Base-by-base conservation (phyloP, 352 stramenopile genomes). In the Phytophthora megakarya region DNA sequence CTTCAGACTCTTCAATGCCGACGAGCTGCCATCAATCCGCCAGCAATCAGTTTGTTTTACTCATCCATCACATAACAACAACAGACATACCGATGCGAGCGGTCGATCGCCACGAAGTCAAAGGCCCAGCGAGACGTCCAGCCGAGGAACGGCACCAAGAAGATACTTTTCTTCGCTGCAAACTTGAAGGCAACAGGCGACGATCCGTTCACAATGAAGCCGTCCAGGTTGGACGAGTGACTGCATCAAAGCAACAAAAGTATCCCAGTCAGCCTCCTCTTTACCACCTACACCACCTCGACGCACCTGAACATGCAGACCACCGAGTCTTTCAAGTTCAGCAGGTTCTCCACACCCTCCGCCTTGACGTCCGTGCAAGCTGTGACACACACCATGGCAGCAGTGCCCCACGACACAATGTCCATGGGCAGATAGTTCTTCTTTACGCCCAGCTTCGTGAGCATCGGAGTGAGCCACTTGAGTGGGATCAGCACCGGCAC, bases 351-450 rank as follows among this genome's bases (percentile, higher is more conserved):
- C 5, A 54, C 50, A 2, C 83, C 84, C 50, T 92, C 81, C 0
- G 60, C 73, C 33, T 70, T 63, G 4, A 78, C 60, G 26, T 89
- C 75, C 1, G 84, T 78, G 28, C 78, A 85, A 12, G 73, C 67
- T 0, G 71, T 78, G 32, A 89, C 65, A 58, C 75, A 92, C 4
- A 91, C 57, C 69, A 90, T 67, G 12, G 68, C 62, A 5, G 79
- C 79, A 32, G 75, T 85, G 5, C 58, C 52, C 73, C 72, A 85
- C 47, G 80, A 87, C 33, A 92, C 49, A 16, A 88, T 70, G 58
- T 95, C 86, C 72, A 93, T 87, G 10, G 84, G 84, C 23, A 93
- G 57, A 55, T 89, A 89, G 70, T 92, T 91, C 67, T 89, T 90
- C 60, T 80, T 78, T 32, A 87, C 73, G 28, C 86, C 86, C 21